These are phyloP conservation scores for Heracleum sosnowskyi DNA, from an alignment of 129 eudicot species.

Conservation along the genomic window DNA sequence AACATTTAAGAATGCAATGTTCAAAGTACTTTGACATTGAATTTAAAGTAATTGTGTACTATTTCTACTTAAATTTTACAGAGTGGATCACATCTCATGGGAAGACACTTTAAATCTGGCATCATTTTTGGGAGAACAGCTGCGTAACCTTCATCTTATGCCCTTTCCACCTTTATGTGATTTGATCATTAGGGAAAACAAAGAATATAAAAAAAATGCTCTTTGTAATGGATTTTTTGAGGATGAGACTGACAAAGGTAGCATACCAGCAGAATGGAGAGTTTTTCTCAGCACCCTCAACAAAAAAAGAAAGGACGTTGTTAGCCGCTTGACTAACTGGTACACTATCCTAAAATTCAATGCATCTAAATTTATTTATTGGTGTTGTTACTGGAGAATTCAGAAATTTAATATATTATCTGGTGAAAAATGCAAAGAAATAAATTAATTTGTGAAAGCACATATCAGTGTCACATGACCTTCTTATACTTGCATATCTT, in stretches of 20 bases:
- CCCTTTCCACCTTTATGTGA: constrained; percentile 45
- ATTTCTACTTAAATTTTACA: constrained; percentile 22
- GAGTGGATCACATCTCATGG: constrained; percentile 55
- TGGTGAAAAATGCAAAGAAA: background rate
- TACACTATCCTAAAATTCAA: constrained; percentile 13
- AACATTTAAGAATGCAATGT: background rate
- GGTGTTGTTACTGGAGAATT: background rate
- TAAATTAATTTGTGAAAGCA: background rate
- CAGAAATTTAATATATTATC: background rate
- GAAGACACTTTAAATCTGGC: constrained; percentile 60
- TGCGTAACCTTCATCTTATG: constrained; percentile 71
- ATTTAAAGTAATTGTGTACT: background rate
- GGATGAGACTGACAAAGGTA: constrained; percentile 16
- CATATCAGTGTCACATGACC: background rate
- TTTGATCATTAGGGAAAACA: constrained; percentile 17
- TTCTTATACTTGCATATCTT: background rate
- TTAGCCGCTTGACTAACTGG: constrained; percentile 65
- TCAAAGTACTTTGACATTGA: background rate
- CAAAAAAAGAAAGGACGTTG: constrained; percentile 50
- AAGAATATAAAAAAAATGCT: constrained; percentile 19
- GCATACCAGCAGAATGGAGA: constrained; percentile 43
- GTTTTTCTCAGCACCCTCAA: constrained; percentile 45
- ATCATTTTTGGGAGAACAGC: constrained; percentile 80
- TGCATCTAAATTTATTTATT: background rate
- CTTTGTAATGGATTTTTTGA: constrained; percentile 22